Evolutionary conservation across 2,329 filamentous ascomycete species (phyloP).

Genomic region (Monilinia vaccinii-corymbosi): DNA sequence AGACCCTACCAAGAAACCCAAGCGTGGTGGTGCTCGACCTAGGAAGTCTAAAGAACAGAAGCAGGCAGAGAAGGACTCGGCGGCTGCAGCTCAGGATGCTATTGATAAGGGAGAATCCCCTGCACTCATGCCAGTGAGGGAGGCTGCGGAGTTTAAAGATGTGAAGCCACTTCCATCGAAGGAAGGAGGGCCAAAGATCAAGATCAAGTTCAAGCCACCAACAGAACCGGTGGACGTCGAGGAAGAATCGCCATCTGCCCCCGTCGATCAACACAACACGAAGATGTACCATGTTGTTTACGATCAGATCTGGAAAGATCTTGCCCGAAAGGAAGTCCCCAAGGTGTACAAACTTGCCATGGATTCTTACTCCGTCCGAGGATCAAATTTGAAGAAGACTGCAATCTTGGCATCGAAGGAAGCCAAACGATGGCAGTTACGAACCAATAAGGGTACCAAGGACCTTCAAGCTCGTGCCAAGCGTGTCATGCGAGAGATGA

Average conservation of each 20-base stretch:
- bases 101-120: slow-evolving; percentile 70
- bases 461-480: slow-evolving; percentile 95
- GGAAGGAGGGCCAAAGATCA: slow-evolving; percentile 50
- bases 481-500: slow-evolving; percentile 98
- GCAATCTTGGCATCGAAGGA: slow-evolving; percentile 95
- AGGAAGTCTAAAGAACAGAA: slow-evolving; percentile 90
- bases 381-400: slow-evolving; percentile 96
- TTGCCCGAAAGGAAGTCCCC: slow-evolving; percentile 85
- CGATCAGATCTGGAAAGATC: slow-evolving; percentile 92
- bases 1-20: slow-evolving; percentile 41
- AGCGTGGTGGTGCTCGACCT: slow-evolving; percentile 49
- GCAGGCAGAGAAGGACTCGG: slow-evolving; percentile 70
- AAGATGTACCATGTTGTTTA: slow-evolving; percentile 96
- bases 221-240: slow-evolving; percentile 21
- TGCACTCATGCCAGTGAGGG: slow-evolving; percentile 38
- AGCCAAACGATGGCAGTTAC: slow-evolving; percentile 91
- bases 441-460: slow-evolving; percentile 97
- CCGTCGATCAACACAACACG: slow-evolving; percentile 53
- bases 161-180: slow-evolving; percentile 21
- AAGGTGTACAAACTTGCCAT: slow-evolving; percentile 86
- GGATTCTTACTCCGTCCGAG: slow-evolving; percentile 75
- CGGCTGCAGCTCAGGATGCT: slow-evolving; percentile 79
- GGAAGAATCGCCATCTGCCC: slow-evolving; percentile 35
- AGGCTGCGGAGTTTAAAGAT: neutral
- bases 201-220: slow-evolving; percentile 39